phyloP scores from a whole-genome alignment of 169 alveolate genomes.

The Theileria sp. region DNA sequence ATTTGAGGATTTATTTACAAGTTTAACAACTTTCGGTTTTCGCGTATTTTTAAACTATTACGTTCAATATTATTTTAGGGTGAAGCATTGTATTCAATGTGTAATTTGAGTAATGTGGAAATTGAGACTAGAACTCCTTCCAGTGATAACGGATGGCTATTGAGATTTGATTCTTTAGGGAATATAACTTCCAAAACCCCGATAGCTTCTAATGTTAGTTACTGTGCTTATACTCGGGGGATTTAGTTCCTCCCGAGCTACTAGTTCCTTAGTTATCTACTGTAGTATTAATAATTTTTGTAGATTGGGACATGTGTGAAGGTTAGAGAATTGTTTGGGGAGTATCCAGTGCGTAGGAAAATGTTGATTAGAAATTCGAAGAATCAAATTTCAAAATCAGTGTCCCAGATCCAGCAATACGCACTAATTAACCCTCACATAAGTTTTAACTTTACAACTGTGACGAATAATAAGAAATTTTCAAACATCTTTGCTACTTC shows the following conservation, averaged over 20 bases:
- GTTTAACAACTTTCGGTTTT: slow-evolving; percentile 91
- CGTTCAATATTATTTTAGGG: slow-evolving; percentile 46
- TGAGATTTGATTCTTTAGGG: slow-evolving; percentile 68
- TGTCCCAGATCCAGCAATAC: slow-evolving; percentile 55
- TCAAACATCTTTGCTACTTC: slow-evolving; percentile 47
- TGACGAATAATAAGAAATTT: slow-evolving; percentile 14
- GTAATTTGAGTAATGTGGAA: slow-evolving; percentile 66
- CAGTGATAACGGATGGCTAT: slow-evolving; percentile 66
- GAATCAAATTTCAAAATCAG: slow-evolving; percentile 25
- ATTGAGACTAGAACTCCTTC: slow-evolving; percentile 70
- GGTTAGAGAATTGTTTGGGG: slow-evolving; percentile 46
- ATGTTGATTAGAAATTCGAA: slow-evolving; percentile 35
- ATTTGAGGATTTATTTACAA: slow-evolving; percentile 85
- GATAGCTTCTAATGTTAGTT: slow-evolving; percentile 14
- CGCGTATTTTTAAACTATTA: slow-evolving; percentile 71
- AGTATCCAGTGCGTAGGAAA: slow-evolving; percentile 57
- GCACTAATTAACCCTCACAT: slow-evolving; percentile 60
- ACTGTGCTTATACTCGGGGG: background rate
- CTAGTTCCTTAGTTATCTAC: background rate
- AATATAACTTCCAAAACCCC: slow-evolving; percentile 53
- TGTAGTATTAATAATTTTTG: background rate
- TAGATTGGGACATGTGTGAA: slow-evolving; percentile 66
- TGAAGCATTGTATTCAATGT: slow-evolving; percentile 78
- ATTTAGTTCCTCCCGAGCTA: background rate
- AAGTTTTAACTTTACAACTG: slow-evolving; percentile 42